A percentile compares a stretch with the other conserved stretches of the same genome.
Conservation (phyloP, 2,329 filamentous ascomycete species). For the Aspergillus latus region DNA sequence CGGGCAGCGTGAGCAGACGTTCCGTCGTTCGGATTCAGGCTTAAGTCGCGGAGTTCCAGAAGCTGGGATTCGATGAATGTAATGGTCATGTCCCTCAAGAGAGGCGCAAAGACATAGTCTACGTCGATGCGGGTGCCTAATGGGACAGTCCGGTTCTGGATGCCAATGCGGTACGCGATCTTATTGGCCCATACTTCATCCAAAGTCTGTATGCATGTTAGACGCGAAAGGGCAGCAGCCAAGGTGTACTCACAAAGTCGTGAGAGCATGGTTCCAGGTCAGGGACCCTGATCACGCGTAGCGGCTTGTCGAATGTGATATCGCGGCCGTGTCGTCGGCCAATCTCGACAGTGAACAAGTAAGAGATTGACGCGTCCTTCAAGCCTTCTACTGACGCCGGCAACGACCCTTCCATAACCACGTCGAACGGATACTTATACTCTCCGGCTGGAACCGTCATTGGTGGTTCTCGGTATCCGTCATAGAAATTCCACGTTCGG, state of each 20-base stretch:
- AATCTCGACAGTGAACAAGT: not conserved
- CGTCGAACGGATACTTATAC: conserved; percentile 1
- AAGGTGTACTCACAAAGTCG: not conserved
- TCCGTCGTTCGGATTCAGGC: too few relatives aligned
- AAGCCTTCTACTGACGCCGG: not conserved
- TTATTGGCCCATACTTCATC: conserved; percentile 6
- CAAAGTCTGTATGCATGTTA: not conserved
- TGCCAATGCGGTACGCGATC: not conserved
- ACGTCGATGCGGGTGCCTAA: not conserved
- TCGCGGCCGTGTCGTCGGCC: not conserved
- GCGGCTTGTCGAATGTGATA: not conserved
- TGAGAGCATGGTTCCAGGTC: not conserved
- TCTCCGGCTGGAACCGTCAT: not conserved
- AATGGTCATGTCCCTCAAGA: not conserved
- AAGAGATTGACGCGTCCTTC: conserved; percentile 2
- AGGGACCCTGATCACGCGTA: not conserved
- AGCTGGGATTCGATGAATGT: conserved; percentile 3
- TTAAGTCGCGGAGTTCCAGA: not conserved
- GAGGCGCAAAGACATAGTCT: not conserved
- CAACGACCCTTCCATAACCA: conserved; percentile 1
- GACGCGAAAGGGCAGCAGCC: not conserved
- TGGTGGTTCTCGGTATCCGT: not conserved
- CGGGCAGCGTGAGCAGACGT: not conserved
- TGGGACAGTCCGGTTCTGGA: not conserved
- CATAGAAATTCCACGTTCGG: not conserved